Base-by-base conservation (phyloP, 2,329 filamentous ascomycete species). In the Stagonosporopsis chrysanthemi region DNA sequence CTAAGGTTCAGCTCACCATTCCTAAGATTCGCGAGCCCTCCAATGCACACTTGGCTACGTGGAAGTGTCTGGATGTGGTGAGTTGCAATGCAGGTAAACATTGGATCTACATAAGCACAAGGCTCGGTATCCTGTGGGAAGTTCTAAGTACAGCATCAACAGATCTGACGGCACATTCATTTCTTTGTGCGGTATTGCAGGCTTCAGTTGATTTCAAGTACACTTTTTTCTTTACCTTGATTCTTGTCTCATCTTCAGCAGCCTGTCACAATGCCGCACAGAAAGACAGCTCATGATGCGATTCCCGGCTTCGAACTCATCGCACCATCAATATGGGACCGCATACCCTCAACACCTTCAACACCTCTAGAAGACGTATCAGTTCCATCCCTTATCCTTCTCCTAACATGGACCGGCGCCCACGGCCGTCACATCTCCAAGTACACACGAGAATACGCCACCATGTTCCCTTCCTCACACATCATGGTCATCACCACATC, bases 381-480 rank as follows among this genome's bases (percentile, higher is more conserved):
- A 29, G 47, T 42, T 11, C 54, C 68, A 17, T 66, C 64, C n/a
- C 58, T 71, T 9, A 66, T 73, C 26, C 33, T 71, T 8, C 52
- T 73, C 9, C 64, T 65, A 43, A 64, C 68, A n/a, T 73, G 70
- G 70, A 71, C 68, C 14, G 69, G 69, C 17, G 70, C 69, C n/a
- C 52, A 61, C 22, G 56, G 56, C 28, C 62, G 61, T 11, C 61
- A 72, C 40, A 63, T 72, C 15, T 49, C 43, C 31, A 73, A 71
- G 28, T 71, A 73, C 48, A 66, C 68, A 3, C 33, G 42, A 2
- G 47, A 60, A 45, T 73, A 73, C 44, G 59, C 63, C n/a, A 29
- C 40, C 5, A 55, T 68, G 22, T 71, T 71, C 47, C 69, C 70
- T 6, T 55, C 60, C 8, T 50, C 63, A 12, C 63, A 56, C 35